Evolutionary conservation across 371 early-diverging fungal genomes (phyloP).

Genomic region (Coemansia sp.): DNA sequence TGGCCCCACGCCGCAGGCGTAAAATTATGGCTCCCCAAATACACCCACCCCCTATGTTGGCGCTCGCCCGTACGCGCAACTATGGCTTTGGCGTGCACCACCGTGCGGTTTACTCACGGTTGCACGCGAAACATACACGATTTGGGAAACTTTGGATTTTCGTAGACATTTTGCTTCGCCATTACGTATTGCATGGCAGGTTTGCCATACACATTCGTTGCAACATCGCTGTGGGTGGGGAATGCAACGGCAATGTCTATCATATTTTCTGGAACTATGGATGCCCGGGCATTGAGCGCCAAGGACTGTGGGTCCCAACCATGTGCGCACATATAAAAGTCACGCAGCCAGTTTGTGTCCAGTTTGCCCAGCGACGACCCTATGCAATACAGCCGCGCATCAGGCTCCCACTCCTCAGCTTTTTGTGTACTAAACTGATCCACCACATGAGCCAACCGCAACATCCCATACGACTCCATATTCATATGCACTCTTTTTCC

Average conservation of each 20-base stretch:
- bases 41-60: conserved; percentile 29
- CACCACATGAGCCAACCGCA: conserved; percentile 15
- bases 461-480: conserved; percentile 27
- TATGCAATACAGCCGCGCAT: conserved; percentile 18
- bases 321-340: conserved; percentile 31
- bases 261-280: conserved; percentile 8
- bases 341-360: conserved; percentile 26
- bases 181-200: conserved; percentile 1
- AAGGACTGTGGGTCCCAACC: not conserved
- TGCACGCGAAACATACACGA: conserved; percentile 1
- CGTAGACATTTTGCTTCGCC: not conserved
- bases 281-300: not conserved
- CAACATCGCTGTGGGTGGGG: conserved; percentile 20
- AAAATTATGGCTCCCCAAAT: conserved; percentile 39
- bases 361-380: conserved; percentile 29
- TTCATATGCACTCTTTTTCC: not conserved
- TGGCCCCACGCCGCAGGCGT: conserved; percentile 41
- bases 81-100: conserved; percentile 40
- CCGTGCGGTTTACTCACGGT: not conserved
- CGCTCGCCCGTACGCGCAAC: conserved; percentile 17
- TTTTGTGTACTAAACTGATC: too few species aligned
- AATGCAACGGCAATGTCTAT: conserved; percentile 31
- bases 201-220: conserved; percentile 1
- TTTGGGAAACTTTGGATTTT: conserved; percentile 2
- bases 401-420: conserved; percentile 2